These are phyloP conservation scores for Elsinoe perseae DNA, from an alignment of 2,329 filamentous ascomycete species.

Conservation along the genomic window DNA sequence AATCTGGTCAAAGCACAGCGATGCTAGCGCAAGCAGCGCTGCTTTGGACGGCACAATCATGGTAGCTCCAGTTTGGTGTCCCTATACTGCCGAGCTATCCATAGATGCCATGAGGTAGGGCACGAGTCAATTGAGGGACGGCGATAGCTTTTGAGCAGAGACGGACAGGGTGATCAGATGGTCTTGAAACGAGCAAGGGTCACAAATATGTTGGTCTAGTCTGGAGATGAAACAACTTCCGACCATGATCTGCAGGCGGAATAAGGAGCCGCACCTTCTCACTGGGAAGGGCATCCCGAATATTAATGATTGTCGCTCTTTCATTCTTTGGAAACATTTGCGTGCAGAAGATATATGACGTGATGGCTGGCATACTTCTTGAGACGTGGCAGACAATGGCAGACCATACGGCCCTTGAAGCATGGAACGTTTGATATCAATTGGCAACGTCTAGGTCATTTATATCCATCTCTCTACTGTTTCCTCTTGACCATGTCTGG, in stretches of 20 bases:
- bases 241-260: background rate
- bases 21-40: conserved; percentile 26
- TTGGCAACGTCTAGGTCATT: background rate
- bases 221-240: conserved; percentile 1
- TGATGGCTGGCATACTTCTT: background rate
- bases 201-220: background rate
- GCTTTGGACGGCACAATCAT: conserved; percentile 25
- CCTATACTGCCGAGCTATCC: background rate
- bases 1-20: conserved; percentile 24
- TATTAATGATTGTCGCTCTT: background rate
- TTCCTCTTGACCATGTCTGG: background rate
- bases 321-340: background rate
- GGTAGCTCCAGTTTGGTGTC: background rate
- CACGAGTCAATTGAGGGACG: conserved; percentile 7
- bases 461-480: background rate
- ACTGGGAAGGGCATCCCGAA: background rate
- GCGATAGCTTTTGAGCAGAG: background rate
- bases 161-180: background rate
- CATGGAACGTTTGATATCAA: background rate
- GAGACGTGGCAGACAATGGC: too few relatives aligned
- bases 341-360: background rate
- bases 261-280: conserved; percentile 2
- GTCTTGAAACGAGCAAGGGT: conserved; percentile 11
- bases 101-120: background rate
- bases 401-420: background rate